Evolutionary conservation across 2,329 filamentous ascomycete species (phyloP).

Genomic region (Fusarium xylarioides): DNA sequence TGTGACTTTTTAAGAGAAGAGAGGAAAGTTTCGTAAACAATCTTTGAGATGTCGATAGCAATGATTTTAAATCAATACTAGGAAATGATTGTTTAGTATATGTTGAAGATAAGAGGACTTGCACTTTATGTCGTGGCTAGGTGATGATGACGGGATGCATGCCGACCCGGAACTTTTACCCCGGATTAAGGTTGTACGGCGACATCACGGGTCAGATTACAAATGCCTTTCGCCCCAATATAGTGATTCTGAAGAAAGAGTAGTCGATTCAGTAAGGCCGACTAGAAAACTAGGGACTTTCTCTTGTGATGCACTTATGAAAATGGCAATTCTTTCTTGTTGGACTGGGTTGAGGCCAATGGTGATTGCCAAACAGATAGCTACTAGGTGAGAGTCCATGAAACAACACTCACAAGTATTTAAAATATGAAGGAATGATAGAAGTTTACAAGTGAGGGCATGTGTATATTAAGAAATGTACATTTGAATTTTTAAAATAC

Average conservation of each 20-base stretch:
- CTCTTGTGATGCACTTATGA: fast-evolving
- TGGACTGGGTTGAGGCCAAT: fast-evolving
- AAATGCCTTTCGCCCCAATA: not conserved
- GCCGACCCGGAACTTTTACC: constrained; percentile 9
- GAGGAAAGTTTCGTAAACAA: too few relatives aligned
- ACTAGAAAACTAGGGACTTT: not conserved
- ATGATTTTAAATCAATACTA: fast-evolving
- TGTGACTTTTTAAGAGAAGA: not conserved
- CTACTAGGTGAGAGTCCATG: fast-evolving
- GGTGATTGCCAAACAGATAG: fast-evolving
- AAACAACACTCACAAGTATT: not conserved
- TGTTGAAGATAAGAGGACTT: not conserved
- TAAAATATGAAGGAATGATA: fast-evolving
- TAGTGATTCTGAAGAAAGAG: not conserved
- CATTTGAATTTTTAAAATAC: too few relatives aligned
- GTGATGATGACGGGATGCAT: constrained; percentile 5
- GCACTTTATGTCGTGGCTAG: not conserved
- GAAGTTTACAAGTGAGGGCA: too few relatives aligned
- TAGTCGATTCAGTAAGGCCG: fast-evolving
- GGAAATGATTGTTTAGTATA: not conserved
- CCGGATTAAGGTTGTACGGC: not conserved
- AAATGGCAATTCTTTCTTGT: fast-evolving
- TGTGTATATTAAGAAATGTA: not conserved
- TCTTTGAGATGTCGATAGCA: not conserved
- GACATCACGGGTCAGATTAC: not conserved